Base-by-base conservation (phyloP, 2,329 filamentous ascomycete genomes). In the Metarhizium rileyi region DNA sequence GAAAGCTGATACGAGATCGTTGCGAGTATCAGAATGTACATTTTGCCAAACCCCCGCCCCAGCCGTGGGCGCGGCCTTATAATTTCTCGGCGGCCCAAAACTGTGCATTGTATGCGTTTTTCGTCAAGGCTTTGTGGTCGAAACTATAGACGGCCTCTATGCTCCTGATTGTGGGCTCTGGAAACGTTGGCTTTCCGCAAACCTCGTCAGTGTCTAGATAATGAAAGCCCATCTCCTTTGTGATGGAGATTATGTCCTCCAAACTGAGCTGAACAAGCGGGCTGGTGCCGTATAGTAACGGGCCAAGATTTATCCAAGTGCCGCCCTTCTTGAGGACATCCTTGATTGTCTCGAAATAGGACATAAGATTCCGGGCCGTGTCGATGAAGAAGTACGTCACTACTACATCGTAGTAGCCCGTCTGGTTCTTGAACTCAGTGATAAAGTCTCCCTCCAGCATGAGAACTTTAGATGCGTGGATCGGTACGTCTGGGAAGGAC, bases 361-460 rank as follows among this genome's bases (percentile, higher is more conserved):
- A 63, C 58, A 79, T 67, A 1, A 80, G 59, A 48, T 81, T 81
- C 0, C 76, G 69, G 0, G 78, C 77, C 0, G 77, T 81, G 56
- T 81, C 78, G 54, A 81, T 80, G 61, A 81, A 81, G 62, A 80
- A 81, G 41, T 79, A 70, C 0, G 78, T 80, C 0, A 79, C 60
- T 0, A 81, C 61, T 1, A 70, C 65, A 48, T 81, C 76, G 57
- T 69, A 80, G 4, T 55, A 46, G 0, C 57, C 56, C 0, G 53
- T 46, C 1, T 60, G 36, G 3, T 57, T 50, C 40, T 45, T 42
- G 52, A 72, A 72, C 2, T 55, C 63, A 0, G 69, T 71, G 0
- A 71, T 76, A 53, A 81, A 81, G 55, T 81, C 78, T 1, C 77
- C 78, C 55, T 81, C 78, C 0, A 77, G 65, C 0, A 78, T 64